These are phyloP conservation scores for Syzygium syzygioides DNA, from an alignment of 441 rosid genomes.

Conservation along the genomic window DNA sequence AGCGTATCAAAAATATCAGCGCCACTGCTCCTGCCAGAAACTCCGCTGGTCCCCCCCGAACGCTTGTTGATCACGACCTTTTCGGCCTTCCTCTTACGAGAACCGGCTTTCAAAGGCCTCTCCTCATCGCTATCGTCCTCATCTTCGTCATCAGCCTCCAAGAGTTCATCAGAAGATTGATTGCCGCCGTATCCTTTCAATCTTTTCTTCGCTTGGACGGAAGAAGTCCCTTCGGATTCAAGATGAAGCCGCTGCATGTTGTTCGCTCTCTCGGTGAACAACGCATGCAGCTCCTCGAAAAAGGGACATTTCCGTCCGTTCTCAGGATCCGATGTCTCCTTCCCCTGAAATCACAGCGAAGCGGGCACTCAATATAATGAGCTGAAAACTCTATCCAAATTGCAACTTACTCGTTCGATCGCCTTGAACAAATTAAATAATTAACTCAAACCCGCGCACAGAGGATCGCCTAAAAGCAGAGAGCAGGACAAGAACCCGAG, in stretches of 20 bases:
- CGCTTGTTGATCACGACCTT: constrained; percentile 11
- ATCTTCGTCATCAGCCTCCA: constrained; percentile 30
- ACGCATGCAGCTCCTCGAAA: constrained; percentile 44
- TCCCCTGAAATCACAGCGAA: constrained; percentile 33
- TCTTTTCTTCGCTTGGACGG: constrained; percentile 27
- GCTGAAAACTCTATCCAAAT: not conserved
- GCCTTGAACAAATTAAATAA: not conserved
- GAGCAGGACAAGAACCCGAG: not conserved
- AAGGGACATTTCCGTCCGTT: constrained; percentile 42
- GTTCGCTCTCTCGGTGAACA: constrained; percentile 37
- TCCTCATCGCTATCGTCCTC: constrained; percentile 32
- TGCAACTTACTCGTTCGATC: not conserved
- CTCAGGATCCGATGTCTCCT: constrained; percentile 50
- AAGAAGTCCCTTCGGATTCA: constrained; percentile 33
- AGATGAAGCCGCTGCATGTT: constrained; percentile 34
- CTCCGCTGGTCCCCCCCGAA: constrained; percentile 6
- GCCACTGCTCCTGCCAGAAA: not conserved
- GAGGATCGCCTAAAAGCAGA: not conserved
- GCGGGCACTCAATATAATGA: not conserved
- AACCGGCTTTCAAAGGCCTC: constrained; percentile 16
- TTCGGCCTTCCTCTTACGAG: constrained; percentile 36
- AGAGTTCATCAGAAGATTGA: constrained; percentile 29
- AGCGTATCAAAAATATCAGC: constrained; percentile 29
- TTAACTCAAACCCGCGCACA: not conserved
- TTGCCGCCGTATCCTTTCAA: constrained; percentile 18